phyloP scores from a whole-genome alignment of 2,329 filamentous ascomycete species.

The Xylaria sp. region DNA sequence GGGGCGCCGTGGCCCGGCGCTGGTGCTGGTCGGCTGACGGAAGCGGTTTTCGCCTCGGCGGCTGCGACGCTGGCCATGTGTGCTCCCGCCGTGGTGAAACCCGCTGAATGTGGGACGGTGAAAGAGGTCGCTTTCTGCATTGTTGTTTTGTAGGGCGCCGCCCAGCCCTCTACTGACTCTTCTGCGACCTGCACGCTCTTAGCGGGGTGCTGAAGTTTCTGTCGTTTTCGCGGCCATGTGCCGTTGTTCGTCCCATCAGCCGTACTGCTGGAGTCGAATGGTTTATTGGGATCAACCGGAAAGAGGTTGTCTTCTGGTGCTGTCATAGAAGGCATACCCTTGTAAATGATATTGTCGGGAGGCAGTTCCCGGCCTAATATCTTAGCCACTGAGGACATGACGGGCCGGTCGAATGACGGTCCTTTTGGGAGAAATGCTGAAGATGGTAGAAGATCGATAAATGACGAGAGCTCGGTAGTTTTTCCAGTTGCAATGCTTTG shows the following conservation, averaged over 20 bases:
- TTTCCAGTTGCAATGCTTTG: constrained; percentile 63
- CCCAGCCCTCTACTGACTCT: constrained; percentile 42
- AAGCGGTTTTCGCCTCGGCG: constrained; percentile 40
- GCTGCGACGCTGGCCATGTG: constrained; percentile 53
- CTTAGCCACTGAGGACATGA: constrained; percentile 69
- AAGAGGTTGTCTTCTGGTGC: constrained; percentile 70
- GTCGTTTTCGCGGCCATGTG: constrained; percentile 36
- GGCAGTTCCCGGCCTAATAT: constrained; percentile 72
- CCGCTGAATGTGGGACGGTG: constrained; percentile 57
- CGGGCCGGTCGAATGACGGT: constrained; percentile 68
- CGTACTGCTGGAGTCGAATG: constrained; percentile 34
- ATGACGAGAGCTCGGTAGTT: constrained; percentile 69
- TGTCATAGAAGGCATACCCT: constrained; percentile 58
- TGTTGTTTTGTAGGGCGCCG: constrained; percentile 59
- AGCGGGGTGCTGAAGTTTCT: constrained; percentile 41
- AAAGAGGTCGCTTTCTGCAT: constrained; percentile 66
- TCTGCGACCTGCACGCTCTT: constrained; percentile 47
- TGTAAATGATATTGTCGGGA: constrained; percentile 58
- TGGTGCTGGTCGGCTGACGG: constrained; percentile 20
- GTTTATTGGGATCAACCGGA: constrained; percentile 65
- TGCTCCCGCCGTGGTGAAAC: constrained; percentile 66
- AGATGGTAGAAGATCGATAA: constrained; percentile 59
- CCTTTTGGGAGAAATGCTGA: constrained; percentile 59
- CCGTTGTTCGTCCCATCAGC: constrained; percentile 18
- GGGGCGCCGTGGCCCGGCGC: constrained; percentile 18